A percentile compares a stretch with the other conserved stretches of the same genome.
Evolutionary conservation across 495 filamentous ascomycete genomes (phyloP).

Genomic region (Xylaria acuta): DNA sequence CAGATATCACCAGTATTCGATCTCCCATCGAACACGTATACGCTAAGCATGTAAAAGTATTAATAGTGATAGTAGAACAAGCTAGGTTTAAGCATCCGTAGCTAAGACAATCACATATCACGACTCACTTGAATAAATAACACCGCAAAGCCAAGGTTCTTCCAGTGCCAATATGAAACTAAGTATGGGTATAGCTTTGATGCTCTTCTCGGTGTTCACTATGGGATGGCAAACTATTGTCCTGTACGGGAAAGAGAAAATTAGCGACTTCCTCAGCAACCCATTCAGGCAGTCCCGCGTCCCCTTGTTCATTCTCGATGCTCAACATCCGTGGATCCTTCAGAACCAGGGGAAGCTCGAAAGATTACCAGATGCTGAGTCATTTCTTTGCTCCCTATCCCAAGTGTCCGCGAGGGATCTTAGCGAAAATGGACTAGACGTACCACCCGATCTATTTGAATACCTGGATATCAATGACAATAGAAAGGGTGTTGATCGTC

Average conservation of each 20-base stretch:
- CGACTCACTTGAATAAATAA: not conserved
- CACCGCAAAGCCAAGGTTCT: not conserved
- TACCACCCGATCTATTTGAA: slow-evolving; percentile 20
- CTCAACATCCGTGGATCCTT: slow-evolving; percentile 12
- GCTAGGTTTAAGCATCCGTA: not conserved
- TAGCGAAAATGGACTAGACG: not conserved
- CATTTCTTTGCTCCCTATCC: slow-evolving; percentile 13
- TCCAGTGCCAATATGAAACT: not conserved
- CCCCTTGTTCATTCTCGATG: slow-evolving; percentile 21
- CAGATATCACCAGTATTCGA: not conserved
- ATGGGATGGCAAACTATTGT: slow-evolving; percentile 1
- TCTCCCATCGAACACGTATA: not conserved
- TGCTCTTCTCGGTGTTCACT: not conserved
- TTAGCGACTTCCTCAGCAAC: slow-evolving; percentile 1
- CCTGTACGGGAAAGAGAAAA: not conserved
- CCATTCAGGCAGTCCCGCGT: slow-evolving; percentile 9
- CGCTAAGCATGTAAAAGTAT: not conserved
- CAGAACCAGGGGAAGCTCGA: slow-evolving; percentile 9
- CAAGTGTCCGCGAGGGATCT: not conserved
- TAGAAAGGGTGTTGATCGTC: not conserved
- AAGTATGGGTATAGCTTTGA: not conserved
- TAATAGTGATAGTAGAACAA: not conserved
- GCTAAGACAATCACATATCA: not conserved
- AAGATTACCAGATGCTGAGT: not conserved
- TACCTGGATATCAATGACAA: slow-evolving; percentile 12